phyloP scores from a whole-genome alignment of 192 early-diverging fungal genomes.

The Funneliformis geosporum region DNA sequence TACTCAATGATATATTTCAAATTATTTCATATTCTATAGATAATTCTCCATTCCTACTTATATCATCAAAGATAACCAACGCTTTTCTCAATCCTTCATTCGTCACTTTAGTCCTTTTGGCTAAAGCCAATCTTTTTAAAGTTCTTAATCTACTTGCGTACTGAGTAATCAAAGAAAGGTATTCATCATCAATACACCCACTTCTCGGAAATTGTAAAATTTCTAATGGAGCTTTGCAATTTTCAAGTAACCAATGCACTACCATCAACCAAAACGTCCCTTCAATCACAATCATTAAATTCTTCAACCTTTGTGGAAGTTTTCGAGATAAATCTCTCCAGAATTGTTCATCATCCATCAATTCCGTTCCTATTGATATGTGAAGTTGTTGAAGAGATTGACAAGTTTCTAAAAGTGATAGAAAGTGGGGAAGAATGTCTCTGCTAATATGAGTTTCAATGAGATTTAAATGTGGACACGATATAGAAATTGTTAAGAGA shows the following conservation, averaged over 20 bases:
- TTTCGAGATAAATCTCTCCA: background rate
- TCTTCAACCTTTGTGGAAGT: background rate
- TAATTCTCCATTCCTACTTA: background rate
- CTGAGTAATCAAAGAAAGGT: constrained; percentile 1
- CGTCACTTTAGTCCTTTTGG: background rate
- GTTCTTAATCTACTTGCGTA: background rate
- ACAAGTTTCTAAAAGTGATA: background rate
- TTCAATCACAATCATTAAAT: constrained; percentile 18
- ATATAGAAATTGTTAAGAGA: constrained; percentile 8
- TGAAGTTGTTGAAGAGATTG: background rate
- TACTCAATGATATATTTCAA: no score
- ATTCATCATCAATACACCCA: constrained; percentile 20
- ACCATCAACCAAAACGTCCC: constrained; percentile 23
- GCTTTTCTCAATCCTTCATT: constrained; percentile 12
- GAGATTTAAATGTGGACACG: background rate
- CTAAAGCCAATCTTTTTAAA: constrained; percentile 2
- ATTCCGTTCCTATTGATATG: constrained; percentile 16
- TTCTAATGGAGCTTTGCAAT: constrained; percentile 14
- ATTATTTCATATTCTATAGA: background rate
- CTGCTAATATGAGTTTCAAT: constrained; percentile 11
- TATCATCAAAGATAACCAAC: background rate
- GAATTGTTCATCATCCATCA: constrained; percentile 10
- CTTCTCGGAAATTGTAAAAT: constrained; percentile 20
- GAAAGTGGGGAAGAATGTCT: background rate
- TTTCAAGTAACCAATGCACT: constrained; percentile 11